phyloP scores from a whole-genome alignment of 169 alveolate species.

The Cyclospora cayetanensis region DNA sequence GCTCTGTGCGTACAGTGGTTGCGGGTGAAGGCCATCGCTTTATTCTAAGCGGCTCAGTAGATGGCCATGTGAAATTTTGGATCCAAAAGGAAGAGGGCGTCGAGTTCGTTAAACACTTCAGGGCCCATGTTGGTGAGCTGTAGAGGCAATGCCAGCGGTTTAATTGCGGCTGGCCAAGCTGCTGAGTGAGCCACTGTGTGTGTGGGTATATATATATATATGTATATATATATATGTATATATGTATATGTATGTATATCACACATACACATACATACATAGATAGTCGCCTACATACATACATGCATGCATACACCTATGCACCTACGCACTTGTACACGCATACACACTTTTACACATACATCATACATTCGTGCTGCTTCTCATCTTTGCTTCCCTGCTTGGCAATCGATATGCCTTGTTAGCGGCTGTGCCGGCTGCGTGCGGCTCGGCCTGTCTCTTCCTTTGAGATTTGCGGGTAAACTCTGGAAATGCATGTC shows the following conservation, averaged over 20 bases:
- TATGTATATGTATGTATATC: not conserved
- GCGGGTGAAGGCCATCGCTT: slow-evolving; percentile 89
- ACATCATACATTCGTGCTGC: too few species aligned
- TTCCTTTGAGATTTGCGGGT: too few species aligned
- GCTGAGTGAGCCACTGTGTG: not conserved
- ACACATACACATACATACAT: not conserved
- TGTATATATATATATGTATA: not conserved
- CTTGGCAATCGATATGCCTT: too few species aligned
- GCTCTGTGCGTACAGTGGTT: slow-evolving; percentile 79
- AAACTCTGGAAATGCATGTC: too few species aligned
- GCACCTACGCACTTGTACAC: not conserved
- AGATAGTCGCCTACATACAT: not conserved
- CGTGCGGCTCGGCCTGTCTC: too few species aligned
- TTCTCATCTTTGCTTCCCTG: too few species aligned
- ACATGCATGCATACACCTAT: not conserved
- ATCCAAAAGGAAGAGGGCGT: slow-evolving; percentile 92
- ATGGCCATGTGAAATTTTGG: slow-evolving; percentile 98
- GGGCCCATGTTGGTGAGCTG: slow-evolving; percentile 92
- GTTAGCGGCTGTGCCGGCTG: too few species aligned
- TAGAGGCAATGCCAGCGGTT: not conserved
- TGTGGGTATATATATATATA: not conserved
- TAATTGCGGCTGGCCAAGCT: not conserved
- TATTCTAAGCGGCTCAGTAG: slow-evolving; percentile 94
- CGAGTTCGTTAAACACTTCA: slow-evolving; percentile 96
- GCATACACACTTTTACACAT: not conserved